phyloP scores from a whole-genome alignment of 108 stramenopile genomes.

The Skeletonema potamos region DNA sequence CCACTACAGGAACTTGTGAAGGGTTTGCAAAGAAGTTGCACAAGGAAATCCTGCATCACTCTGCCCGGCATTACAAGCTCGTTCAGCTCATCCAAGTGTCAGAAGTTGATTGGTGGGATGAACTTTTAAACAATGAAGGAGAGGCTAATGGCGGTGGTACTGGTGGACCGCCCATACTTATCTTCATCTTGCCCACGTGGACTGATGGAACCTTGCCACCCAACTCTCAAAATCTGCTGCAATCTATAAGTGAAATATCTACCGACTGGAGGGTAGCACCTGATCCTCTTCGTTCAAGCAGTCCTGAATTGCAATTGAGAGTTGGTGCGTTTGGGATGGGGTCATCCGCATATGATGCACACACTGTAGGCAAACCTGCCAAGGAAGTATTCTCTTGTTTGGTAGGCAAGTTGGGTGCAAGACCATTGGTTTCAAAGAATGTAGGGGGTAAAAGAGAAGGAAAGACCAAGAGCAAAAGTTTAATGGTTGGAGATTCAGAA shows the following conservation, averaged over 20 bases:
- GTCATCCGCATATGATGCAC: conserved; percentile 74
- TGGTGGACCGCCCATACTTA: conserved; percentile 41
- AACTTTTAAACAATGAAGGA: conserved; percentile 76
- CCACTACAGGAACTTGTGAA: conserved; percentile 78
- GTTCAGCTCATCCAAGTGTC: conserved; percentile 49
- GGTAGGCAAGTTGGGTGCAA: conserved; percentile 65
- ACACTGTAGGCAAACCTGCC: conserved; percentile 80
- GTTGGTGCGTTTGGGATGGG: conserved; percentile 77
- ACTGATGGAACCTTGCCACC: conserved; percentile 74
- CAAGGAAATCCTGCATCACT: conserved; percentile 6
- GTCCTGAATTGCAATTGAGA: background rate
- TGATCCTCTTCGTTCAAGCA: conserved; percentile 56
- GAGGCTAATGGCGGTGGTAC: conserved; percentile 9
- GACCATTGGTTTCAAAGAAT: conserved; percentile 36
- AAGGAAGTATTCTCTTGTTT: conserved; percentile 59
- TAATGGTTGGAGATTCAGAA: conserved; percentile 73
- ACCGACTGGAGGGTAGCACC: conserved; percentile 88
- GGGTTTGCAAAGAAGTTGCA: conserved; percentile 50
- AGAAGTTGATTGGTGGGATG: conserved; percentile 91
- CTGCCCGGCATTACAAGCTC: background rate
- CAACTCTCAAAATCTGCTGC: conserved; percentile 44
- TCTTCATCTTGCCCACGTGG: conserved; percentile 78
- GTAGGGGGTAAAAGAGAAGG: conserved; percentile 15
- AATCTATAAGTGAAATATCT: conserved; percentile 60
- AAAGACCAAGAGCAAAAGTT: conserved; percentile 19